A percentile compares a stretch with the other conserved stretches of the same genome.
These are phyloP conservation scores for Aechmea fasciata DNA, from an alignment of 176 grass and related monocot species.

Conservation along the genomic window DNA sequence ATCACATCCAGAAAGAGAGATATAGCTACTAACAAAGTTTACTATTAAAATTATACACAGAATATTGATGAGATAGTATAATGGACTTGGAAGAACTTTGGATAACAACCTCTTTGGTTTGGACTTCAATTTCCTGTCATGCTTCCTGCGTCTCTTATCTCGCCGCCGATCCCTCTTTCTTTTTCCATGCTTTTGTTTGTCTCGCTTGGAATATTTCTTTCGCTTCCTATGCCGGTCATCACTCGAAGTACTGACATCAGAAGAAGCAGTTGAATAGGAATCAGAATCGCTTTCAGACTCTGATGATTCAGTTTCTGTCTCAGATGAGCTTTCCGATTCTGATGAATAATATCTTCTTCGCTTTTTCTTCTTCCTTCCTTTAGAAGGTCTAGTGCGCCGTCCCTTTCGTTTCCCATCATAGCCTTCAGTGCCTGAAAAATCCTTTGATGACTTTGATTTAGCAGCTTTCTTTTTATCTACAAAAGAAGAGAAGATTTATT, in stretches of 20 bases:
- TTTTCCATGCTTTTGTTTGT: constrained; percentile 62
- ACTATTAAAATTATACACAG: neutral
- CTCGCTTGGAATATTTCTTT: constrained; percentile 57
- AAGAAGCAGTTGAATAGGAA: constrained; percentile 52
- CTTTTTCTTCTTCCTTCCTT: constrained; percentile 66
- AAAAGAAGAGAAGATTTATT: neutral
- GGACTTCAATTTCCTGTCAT: constrained; percentile 68
- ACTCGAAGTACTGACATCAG: constrained; percentile 88
- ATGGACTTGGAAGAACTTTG: neutral
- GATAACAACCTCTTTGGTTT: constrained; percentile 49
- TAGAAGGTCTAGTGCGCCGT: constrained; percentile 60
- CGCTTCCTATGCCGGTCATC: constrained; percentile 54
- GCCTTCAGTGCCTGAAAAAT: constrained; percentile 44
- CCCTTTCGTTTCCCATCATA: constrained; percentile 42
- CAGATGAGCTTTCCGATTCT: constrained; percentile 76
- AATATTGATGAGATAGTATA: neutral
- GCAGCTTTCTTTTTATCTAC: constrained; percentile 57
- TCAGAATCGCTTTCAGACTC: constrained; percentile 75
- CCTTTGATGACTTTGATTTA: constrained; percentile 58
- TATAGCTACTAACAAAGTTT: neutral
- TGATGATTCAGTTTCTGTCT: constrained; percentile 53
- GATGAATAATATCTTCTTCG: constrained; percentile 66
- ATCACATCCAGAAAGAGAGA: neutral
- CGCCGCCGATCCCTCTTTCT: constrained; percentile 62
- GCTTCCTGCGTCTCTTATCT: constrained; percentile 65